Evolutionary conservation across 495 filamentous ascomycete species (phyloP).

Genomic region (Penicillium canescens): DNA sequence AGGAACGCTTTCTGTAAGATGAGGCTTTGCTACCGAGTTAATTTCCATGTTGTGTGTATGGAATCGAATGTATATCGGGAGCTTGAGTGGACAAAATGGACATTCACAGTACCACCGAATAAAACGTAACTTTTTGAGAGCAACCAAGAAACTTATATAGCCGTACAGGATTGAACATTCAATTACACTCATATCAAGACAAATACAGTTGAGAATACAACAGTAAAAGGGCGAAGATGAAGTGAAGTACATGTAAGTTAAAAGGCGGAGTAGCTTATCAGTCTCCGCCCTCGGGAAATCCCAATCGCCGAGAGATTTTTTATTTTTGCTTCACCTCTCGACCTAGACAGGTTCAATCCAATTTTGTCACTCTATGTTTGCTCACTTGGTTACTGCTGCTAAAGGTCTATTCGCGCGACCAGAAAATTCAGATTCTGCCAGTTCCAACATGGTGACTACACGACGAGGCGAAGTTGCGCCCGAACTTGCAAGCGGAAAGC

Average conservation of each 20-base stretch:
- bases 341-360: conserved; percentile 2
- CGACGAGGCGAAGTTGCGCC: conserved; percentile 27
- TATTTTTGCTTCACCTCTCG: conserved; percentile 27
- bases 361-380: conserved; percentile 40
- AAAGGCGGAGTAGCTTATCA: conserved; percentile 7
- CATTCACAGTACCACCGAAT: no score
- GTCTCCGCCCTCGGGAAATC: conserved; percentile 36
- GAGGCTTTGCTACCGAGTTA: no score
- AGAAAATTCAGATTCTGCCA: conserved; percentile 21
- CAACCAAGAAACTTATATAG: no score
- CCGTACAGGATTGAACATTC: no score
- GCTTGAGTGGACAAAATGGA: no score
- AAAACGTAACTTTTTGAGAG: no score
- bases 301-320: conserved; percentile 35
- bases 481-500: conserved; percentile 31
- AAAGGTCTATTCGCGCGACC: conserved; percentile 43
- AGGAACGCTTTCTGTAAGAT: neutral
- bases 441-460: conserved; percentile 40
- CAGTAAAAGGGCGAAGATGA: neutral
- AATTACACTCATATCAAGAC: no score
- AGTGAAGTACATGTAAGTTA: neutral
- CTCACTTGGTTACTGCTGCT: conserved; percentile 45
- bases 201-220: no score
- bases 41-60: no score
- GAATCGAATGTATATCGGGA: no score